These are phyloP conservation scores for Suzukiozyma palmioleophila DNA, from an alignment of 1,139 yeast genomes.

Conservation along the genomic window DNA sequence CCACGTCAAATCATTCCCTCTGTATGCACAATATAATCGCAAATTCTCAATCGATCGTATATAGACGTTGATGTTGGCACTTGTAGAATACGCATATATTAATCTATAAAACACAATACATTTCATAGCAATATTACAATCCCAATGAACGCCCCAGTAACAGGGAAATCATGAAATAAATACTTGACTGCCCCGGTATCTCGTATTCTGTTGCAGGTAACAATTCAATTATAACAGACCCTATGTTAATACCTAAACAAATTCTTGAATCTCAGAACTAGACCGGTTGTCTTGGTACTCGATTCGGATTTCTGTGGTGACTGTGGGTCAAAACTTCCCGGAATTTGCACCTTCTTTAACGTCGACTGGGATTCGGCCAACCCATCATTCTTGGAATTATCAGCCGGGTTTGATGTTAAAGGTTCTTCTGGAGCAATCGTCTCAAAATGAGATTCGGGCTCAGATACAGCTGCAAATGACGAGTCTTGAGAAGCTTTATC, in stretches of 20 bases:
- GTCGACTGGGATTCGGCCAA: slow-evolving; percentile 1
- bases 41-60: too few species aligned
- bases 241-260: slow-evolving; percentile 24
- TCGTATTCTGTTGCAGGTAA: too few species aligned
- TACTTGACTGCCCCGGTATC: too few species aligned
- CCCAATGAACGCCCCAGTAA: too few species aligned
- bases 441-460: slow-evolving; percentile 3
- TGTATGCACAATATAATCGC: too few species aligned
- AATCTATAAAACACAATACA: too few species aligned
- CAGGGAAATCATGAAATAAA: too few species aligned
- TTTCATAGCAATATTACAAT: too few species aligned
- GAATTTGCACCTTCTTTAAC: slow-evolving; percentile 4
- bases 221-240: too few species aligned
- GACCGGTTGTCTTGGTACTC: slow-evolving; percentile 19
- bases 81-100: too few species aligned
- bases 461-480: slow-evolving; percentile 2
- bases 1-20: too few species aligned
- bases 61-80: too few species aligned
- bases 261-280: slow-evolving; percentile 31
- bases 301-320: slow-evolving; percentile 1
- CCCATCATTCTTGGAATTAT: slow-evolving; percentile 2
- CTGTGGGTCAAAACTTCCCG: slow-evolving; percentile 3
- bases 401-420: slow-evolving; percentile 2
- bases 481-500: background rate
- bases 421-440: slow-evolving; percentile 2